Evolutionary conservation across 495 filamentous ascomycete species (phyloP), one percentile per base, ranked within the genome.

Genomic region (Penicillium herquei): DNA sequence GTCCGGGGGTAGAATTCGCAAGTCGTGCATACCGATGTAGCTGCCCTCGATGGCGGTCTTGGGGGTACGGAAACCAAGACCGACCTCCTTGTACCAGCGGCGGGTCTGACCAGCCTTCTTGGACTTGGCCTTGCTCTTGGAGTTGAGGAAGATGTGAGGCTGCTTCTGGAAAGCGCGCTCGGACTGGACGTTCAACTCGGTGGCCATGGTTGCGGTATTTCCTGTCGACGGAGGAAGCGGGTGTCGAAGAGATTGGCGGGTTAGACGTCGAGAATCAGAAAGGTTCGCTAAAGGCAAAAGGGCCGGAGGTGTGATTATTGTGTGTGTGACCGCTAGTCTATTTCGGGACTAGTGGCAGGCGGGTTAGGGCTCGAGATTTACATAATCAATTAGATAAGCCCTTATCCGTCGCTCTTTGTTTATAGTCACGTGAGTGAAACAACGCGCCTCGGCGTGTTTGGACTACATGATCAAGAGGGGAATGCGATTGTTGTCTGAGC

Each of bases 51-150:
- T 98, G 69, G 94, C 94, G 66, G 83, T 89, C 85, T 90, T 92
- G 71, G 94, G 94, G 73, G 95, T 98, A 78, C 89, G 86, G 87
- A 99, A 98, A 65, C 94, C 94, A 76, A 99, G 81, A 73, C 94
- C 94, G 71, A 99, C 90, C 71, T 99, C 95, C 89, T 99, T 99
- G 79, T 92, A 98, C 92, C 92, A 99, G 91, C 94, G 87, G 69
- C 92, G 86, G 63, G 88, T 89, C 85, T 95, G 92, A 70, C 90
- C 91, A 63, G 81, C 76, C 73, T 87, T 87, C 72, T 85, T 84
- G 73, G 84, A 87, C 85, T 96, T 97, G 75, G 89, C 87, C 78
- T 87, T 84, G 64, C 78, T 72, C 86, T 96, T 97, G 67, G 82
- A 76, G 84, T 96, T 96, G 72, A 88, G 84, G 89, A 97, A 98